phyloP scores from a whole-genome alignment of 495 filamentous ascomycete species.

The Parachaetomium inaequale region DNA sequence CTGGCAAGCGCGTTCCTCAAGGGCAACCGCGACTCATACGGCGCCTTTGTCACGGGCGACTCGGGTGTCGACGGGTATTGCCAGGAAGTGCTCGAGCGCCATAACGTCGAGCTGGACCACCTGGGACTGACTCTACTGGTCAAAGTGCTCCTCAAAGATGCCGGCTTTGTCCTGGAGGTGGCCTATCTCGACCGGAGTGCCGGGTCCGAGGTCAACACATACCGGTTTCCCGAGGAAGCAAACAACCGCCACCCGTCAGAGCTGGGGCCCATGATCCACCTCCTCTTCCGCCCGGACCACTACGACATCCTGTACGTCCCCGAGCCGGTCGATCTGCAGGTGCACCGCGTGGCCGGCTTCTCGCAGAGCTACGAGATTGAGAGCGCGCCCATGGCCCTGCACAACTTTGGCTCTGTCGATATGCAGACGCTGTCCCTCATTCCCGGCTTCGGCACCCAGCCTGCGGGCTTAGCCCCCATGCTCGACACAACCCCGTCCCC shows the following conservation, averaged over 20 bases:
- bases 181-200: conserved; percentile 87
- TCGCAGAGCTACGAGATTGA: conserved; percentile 40
- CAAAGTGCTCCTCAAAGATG: conserved; percentile 75
- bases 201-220: conserved; percentile 73
- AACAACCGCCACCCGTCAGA: conserved; percentile 44
- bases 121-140: conserved; percentile 72
- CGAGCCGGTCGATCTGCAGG: conserved; percentile 51
- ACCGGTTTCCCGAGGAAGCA: conserved; percentile 61
- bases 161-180: conserved; percentile 77
- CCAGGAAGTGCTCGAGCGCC: conserved; percentile 63
- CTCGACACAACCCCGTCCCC: conserved; percentile 30
- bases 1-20: conserved; percentile 88
- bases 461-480: conserved; percentile 31
- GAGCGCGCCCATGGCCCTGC: conserved; percentile 38
- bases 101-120: conserved; percentile 82
- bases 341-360: conserved; percentile 47
- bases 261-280: conserved; percentile 47
- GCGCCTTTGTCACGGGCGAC: conserved; percentile 61
- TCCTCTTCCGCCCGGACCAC: conserved; percentile 68
- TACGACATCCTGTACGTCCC: conserved; percentile 86
- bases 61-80: conserved; percentile 65
- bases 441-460: conserved; percentile 39
- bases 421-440: conserved; percentile 45
- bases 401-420: conserved; percentile 36
- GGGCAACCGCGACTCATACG: conserved; percentile 62